Conservation (phyloP, 305 asterid species). For the Ajuga reptans region DNA sequence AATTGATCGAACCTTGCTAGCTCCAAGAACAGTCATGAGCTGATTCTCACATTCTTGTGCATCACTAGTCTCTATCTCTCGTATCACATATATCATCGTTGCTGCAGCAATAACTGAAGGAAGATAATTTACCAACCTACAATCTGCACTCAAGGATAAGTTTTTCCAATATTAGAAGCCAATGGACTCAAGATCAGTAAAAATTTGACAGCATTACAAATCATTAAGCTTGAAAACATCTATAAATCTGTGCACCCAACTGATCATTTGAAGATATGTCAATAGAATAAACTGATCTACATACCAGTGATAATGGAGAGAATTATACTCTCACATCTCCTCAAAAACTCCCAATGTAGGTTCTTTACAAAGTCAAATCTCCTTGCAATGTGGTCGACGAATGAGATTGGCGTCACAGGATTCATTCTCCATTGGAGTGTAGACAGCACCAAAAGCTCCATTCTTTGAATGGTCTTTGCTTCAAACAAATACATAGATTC, state of each 20-base stretch:
- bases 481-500: constrained; percentile 66
- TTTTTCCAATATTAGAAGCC: neutral
- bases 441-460: constrained; percentile 79
- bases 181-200: neutral
- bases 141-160: constrained; percentile 40
- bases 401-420: constrained; percentile 70
- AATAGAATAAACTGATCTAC: constrained; percentile 20
- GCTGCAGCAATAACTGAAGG: constrained; percentile 88
- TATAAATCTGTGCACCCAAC: neutral
- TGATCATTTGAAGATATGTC: neutral
- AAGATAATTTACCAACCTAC: constrained; percentile 44
- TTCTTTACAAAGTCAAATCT: constrained; percentile 48
- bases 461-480: constrained; percentile 81
- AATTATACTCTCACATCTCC: constrained; percentile 51
- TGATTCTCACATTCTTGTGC: constrained; percentile 40
- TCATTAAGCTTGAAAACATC: neutral
- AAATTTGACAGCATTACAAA: neutral
- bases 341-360: constrained; percentile 50
- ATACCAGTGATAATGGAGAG: constrained; percentile 57
- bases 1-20: constrained; percentile 49
- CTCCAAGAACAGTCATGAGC: constrained; percentile 41
- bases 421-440: constrained; percentile 76
- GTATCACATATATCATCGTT: constrained; percentile 40
- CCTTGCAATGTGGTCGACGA: constrained; percentile 69
- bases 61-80: constrained; percentile 42